Evolutionary conservation across 768 basidiomycete genomes (phyloP).

Genomic region (Trametes maxima): DNA sequence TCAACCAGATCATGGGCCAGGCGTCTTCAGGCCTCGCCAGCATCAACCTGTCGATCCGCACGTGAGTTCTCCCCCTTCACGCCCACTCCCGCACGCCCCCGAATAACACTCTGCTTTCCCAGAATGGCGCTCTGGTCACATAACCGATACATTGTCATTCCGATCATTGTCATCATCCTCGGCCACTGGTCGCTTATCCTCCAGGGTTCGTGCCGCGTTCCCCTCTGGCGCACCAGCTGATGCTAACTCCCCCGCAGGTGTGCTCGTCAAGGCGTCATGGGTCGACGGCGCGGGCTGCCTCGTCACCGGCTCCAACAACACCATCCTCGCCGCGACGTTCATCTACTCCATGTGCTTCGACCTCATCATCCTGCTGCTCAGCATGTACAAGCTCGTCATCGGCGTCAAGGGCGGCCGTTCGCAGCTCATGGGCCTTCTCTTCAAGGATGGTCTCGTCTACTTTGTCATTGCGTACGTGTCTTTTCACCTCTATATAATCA

Average conservation of each 20-base stretch:
- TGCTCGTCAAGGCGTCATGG: slow-evolving; percentile 61
- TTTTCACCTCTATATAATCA: not conserved
- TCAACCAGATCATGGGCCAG: slow-evolving; percentile 50
- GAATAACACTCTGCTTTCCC: not conserved
- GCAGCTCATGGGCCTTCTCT: slow-evolving; percentile 64
- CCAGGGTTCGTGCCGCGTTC: slow-evolving; percentile 47
- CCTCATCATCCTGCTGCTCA: slow-evolving; percentile 60
- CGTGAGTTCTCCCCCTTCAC: slow-evolving; percentile 31
- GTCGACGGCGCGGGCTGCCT: slow-evolving; percentile 51
- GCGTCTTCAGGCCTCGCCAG: slow-evolving; percentile 48
- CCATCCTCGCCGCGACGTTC: slow-evolving; percentile 66
- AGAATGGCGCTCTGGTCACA: slow-evolving; percentile 71
- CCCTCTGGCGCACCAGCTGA: not conserved
- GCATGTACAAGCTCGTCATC: slow-evolving; percentile 58
- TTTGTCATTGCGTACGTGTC: slow-evolving; percentile 70
- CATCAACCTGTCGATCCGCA: slow-evolving; percentile 50
- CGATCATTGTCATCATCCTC: slow-evolving; percentile 57
- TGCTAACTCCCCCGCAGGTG: slow-evolving; percentile 42
- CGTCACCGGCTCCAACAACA: slow-evolving; percentile 63
- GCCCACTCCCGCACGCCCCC: not conserved
- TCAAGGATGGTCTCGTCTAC: slow-evolving; percentile 73
- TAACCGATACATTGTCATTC: slow-evolving; percentile 50
- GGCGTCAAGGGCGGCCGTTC: slow-evolving; percentile 36
- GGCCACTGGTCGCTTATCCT: slow-evolving; percentile 76
- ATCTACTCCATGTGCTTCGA: slow-evolving; percentile 81